Conservation (phyloP, 2,329 filamentous ascomycete species). For the Hirsutella minnesotensis region DNA sequence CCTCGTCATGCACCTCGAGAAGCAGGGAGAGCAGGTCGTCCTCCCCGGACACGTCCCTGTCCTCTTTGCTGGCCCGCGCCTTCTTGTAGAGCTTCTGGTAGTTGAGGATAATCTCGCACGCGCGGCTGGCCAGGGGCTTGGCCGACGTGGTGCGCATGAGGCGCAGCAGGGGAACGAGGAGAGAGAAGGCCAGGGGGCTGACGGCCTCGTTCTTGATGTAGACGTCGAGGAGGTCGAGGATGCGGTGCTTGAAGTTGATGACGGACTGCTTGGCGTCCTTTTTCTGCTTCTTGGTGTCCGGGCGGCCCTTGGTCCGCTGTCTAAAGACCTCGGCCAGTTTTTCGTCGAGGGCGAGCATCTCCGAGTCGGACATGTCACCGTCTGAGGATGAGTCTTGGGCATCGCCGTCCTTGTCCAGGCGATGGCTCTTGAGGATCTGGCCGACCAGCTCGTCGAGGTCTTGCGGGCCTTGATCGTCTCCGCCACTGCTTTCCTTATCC, state of each 20-base stretch:
- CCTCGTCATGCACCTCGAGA: slow-evolving; percentile 55
- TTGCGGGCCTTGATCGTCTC: slow-evolving; percentile 29
- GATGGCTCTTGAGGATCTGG: slow-evolving; percentile 62
- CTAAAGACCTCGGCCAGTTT: slow-evolving; percentile 79
- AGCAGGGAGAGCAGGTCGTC: slow-evolving; percentile 47
- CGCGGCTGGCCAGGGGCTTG: slow-evolving; percentile 64
- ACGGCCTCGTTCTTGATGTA: slow-evolving; percentile 71
- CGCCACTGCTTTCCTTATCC: slow-evolving; percentile 25
- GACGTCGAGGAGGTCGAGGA: slow-evolving; percentile 76
- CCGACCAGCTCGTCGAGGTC: slow-evolving; percentile 64
- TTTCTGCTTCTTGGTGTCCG: slow-evolving; percentile 68
- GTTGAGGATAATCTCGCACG: slow-evolving; percentile 57
- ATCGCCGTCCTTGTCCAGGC: slow-evolving; percentile 45
- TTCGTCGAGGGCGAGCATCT: slow-evolving; percentile 83
- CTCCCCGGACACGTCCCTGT: slow-evolving; percentile 22
- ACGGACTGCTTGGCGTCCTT: slow-evolving; percentile 82
- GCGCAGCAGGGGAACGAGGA: slow-evolving; percentile 65
- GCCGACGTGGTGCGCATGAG: slow-evolving; percentile 66
- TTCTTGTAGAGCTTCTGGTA: slow-evolving; percentile 59
- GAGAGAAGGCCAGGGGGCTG: slow-evolving; percentile 52
- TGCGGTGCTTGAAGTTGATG: slow-evolving; percentile 87
- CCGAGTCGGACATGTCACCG: slow-evolving; percentile 85
- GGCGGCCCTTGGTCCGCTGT: slow-evolving; percentile 51
- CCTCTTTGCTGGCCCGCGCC: slow-evolving; percentile 19
- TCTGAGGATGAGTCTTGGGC: slow-evolving; percentile 49